phyloP scores from a whole-genome alignment of 805 yeast species.

The Wickerhamomyces sydowiorum region DNA sequence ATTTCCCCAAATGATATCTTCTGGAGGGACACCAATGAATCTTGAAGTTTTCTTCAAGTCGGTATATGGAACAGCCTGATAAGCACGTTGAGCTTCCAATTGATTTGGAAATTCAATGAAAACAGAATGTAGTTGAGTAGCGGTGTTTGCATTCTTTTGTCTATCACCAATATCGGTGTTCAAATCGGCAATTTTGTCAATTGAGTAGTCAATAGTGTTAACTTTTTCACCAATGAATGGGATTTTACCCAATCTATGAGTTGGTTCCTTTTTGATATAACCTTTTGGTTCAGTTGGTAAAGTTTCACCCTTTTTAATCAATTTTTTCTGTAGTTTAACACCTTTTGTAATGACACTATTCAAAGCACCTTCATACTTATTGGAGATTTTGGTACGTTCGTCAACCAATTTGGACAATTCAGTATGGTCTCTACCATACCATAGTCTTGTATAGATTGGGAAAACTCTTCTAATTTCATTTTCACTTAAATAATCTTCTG shows the following conservation, averaged over 20 bases:
- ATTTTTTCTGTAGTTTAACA: slow-evolving; percentile 48
- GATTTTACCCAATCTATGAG: slow-evolving; percentile 60
- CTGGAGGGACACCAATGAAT: slow-evolving; percentile 65
- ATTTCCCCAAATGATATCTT: slow-evolving; percentile 82
- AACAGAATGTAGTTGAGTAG: slow-evolving; percentile 57
- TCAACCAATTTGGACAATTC: slow-evolving; percentile 50
- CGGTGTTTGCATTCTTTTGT: slow-evolving; percentile 49
- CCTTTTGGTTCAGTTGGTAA: slow-evolving; percentile 50
- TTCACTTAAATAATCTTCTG: slow-evolving; percentile 39
- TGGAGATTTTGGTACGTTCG: slow-evolving; percentile 57
- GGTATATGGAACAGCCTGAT: slow-evolving; percentile 68
- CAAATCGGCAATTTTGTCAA: slow-evolving; percentile 60
- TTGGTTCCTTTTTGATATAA: slow-evolving; percentile 80
- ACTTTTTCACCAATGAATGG: slow-evolving; percentile 78
- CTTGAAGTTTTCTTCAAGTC: slow-evolving; percentile 29
- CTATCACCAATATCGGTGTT: slow-evolving; percentile 56
- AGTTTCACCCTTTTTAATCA: slow-evolving; percentile 50
- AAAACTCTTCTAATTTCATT: slow-evolving; percentile 49
- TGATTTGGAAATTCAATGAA: slow-evolving; percentile 81
- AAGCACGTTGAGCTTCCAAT: slow-evolving; percentile 83
- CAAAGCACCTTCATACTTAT: slow-evolving; percentile 60
- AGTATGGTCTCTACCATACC: slow-evolving; percentile 60
- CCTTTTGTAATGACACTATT: slow-evolving; percentile 57
- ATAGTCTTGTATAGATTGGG: slow-evolving; percentile 53
- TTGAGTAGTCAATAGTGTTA: slow-evolving; percentile 71